Base-by-base conservation (phyloP, 192 early-diverging fungal species). In the Coemansia sp. region DNA sequence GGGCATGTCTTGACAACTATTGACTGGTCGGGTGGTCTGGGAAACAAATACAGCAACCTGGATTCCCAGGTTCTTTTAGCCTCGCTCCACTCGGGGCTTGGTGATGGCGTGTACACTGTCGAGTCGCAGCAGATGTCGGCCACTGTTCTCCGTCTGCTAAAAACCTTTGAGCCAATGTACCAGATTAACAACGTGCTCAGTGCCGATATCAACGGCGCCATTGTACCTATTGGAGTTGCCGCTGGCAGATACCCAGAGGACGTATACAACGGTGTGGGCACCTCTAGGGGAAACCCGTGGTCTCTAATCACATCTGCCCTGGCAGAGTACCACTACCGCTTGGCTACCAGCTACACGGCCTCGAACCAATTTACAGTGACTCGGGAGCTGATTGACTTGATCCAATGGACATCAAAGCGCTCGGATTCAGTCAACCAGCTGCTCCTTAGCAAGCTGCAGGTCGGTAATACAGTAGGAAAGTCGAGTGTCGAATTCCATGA, bases 201-300 rank as follows among this genome's bases (percentile, higher is more conserved):
- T 5, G 52, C 62, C 2, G 42, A 58, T 13, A 53, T 69, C 27
- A 22, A 26, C 23, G 54, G 62, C 3, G 20, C 27, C 1, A 17
- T 13, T 1, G 52, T 68, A 15, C 60, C 56, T 3, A 32, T 69
- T 2, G 85, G 74, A 13, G 74, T 71, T 11, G 87, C 83, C 0
- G 73, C 86, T 20, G 90, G 88, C 10, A 53, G 90, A 25, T 93
- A 93, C 48, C 68, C 79, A 1, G 90, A 86, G 58, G 90, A 93
- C 66, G 66, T 69, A 14, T 93, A 93, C 39, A 63, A 90, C 45
- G 88, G 88, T 23, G 63, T 77, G 26, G 81, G 72, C 9, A 55
- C 56, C 3, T 67, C 58, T 7, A 14, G 45, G 5, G 90, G 85
- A 17, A 92, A 92, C 52, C 87, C 90, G 2, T 93, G 90, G 90